Percentiles rank a stretch among this genome's conserved stretches.
phyloP scores from a whole-genome alignment of 257 asterid species.

The Forsythia suspensa region DNA sequence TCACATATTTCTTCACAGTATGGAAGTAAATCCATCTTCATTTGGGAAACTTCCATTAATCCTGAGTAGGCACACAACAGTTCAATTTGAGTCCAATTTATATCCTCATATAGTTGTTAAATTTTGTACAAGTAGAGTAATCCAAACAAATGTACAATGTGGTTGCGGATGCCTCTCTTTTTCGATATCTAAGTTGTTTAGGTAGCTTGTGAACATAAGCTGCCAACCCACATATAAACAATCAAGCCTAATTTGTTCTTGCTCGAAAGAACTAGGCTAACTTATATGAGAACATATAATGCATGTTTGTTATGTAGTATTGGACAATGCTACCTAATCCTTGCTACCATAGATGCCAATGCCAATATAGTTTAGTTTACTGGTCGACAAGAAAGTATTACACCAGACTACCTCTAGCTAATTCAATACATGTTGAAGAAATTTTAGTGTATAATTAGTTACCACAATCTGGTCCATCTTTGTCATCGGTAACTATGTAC shows the following conservation, averaged over 20 bases:
- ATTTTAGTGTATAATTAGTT: conserved; percentile 18
- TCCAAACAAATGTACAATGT: neutral
- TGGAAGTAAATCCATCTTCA: neutral
- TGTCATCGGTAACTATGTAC: conserved; percentile 88
- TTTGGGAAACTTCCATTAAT: neutral
- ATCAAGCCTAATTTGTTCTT: too few species aligned
- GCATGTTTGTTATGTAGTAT: neutral
- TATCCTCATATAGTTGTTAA: too few species aligned
- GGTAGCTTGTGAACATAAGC: neutral
- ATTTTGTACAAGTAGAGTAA: too few species aligned
- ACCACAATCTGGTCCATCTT: conserved; percentile 90
- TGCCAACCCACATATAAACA: neutral
- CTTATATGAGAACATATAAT: neutral
- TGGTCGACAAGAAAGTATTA: neutral
- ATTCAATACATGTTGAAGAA: neutral
- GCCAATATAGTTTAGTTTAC: neutral
- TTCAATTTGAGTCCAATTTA: too few species aligned
- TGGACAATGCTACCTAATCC: neutral
- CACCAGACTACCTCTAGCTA: neutral
- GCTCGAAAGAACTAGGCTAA: neutral
- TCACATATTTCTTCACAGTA: neutral
- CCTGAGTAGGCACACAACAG: neutral
- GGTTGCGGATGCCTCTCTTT: neutral
- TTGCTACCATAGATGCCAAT: neutral
- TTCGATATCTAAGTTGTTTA: neutral